Evolutionary conservation across 805 yeast genomes (phyloP).

Genomic region (Kuraishia cidri): DNA sequence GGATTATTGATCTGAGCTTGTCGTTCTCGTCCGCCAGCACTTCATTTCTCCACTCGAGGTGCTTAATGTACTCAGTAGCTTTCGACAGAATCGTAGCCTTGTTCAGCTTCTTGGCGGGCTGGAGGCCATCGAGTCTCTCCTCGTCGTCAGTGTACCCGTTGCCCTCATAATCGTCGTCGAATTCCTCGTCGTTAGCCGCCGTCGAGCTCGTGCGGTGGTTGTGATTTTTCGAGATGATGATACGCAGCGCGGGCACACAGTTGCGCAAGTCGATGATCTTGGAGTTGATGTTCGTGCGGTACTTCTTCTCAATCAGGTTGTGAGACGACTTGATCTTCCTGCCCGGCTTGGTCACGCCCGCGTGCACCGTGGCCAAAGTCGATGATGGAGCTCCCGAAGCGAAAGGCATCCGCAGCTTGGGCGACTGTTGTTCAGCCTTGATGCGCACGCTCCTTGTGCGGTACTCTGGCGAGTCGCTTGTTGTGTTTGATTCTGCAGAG

Average conservation of each 20-base stretch:
- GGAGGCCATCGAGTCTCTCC: slow-evolving; percentile 57
- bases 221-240: slow-evolving; percentile 24
- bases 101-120: slow-evolving; percentile 69
- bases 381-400: no score
- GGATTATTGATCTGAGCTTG: slow-evolving; percentile 15
- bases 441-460: no score
- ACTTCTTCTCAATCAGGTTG: slow-evolving; percentile 65
- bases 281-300: slow-evolving; percentile 62
- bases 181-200: slow-evolving; percentile 27
- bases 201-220: slow-evolving; percentile 27
- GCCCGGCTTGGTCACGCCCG: slow-evolving; percentile 23
- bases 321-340: slow-evolving; percentile 54
- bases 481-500: no score
- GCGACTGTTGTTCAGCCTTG: no score
- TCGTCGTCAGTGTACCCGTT: slow-evolving; percentile 49
- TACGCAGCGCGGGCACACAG: slow-evolving; percentile 56
- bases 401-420: no score
- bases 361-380: slow-evolving; percentile 31
- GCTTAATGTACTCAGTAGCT: slow-evolving; percentile 72
- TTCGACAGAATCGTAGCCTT: slow-evolving; percentile 71
- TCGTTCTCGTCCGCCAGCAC: slow-evolving; percentile 38
- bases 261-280: slow-evolving; percentile 57
- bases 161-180: slow-evolving; percentile 37
- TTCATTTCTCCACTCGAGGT: slow-evolving; percentile 56
- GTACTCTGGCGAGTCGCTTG: no score